A percentile compares a stretch with the other conserved stretches of the same genome.
phyloP scores from a whole-genome alignment of 495 filamentous ascomycete species.

The Penicillium goetzii region DNA sequence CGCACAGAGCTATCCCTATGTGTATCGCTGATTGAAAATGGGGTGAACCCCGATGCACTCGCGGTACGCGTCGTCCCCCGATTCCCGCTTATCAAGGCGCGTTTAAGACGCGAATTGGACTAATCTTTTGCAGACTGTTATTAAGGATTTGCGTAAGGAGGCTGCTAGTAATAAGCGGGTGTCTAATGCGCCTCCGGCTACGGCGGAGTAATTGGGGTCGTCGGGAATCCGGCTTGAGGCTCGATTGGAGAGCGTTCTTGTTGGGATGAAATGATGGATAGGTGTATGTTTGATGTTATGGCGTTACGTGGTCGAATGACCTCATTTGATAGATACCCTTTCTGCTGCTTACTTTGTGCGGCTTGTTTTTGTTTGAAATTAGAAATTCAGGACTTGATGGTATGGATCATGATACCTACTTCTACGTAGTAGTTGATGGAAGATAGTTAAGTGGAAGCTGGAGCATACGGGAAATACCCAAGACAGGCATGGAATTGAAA shows the following conservation, averaged over 20 bases:
- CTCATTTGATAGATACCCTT: conserved; percentile 27
- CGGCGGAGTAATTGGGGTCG: conserved; percentile 22
- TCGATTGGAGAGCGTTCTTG: background rate
- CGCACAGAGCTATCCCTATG: conserved; percentile 88
- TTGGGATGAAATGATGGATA: conserved; percentile 6
- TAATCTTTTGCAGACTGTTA: conserved; percentile 59
- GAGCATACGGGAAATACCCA: background rate
- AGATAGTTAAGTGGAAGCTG: background rate
- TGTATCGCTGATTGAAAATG: conserved; percentile 95
- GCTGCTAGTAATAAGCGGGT: conserved; percentile 32
- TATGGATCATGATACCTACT: background rate
- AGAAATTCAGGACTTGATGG: conserved; percentile 8
- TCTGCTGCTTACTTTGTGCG: conserved; percentile 8
- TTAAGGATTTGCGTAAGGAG: conserved; percentile 73
- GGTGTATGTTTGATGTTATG: conserved; percentile 9
- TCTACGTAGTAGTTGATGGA: background rate
- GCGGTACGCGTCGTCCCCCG: conserved; percentile 65
- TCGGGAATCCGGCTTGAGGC: background rate
- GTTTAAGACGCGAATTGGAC: conserved; percentile 1
- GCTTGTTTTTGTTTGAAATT: conserved; percentile 14
- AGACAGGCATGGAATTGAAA: background rate
- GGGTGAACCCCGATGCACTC: conserved; percentile 92
- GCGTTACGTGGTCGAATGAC: conserved; percentile 20
- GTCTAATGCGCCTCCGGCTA: conserved; percentile 24
- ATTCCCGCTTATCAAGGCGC: background rate